Base-by-base conservation (phyloP, 2,329 filamentous ascomycete species). In the Aspergillus candidus region DNA sequence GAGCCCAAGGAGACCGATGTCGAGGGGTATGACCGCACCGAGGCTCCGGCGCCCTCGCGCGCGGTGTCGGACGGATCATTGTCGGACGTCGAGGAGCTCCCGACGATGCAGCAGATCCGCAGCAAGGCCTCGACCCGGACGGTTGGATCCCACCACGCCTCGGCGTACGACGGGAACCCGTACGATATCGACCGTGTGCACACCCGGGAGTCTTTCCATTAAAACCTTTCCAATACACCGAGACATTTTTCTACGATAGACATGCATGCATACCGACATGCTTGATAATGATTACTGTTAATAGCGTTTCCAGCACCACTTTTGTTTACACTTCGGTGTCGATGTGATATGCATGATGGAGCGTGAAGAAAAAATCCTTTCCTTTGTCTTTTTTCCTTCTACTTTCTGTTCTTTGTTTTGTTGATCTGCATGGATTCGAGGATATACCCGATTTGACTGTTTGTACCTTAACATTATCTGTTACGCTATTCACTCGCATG, bases 141-240 rank as follows among this genome's bases (percentile, higher is more conserved):
- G 7, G 46, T 47, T 18, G 53, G 39, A 17, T 59, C 53, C 12
- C 35, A 52, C 33, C 53, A 50, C 32, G 40, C 44, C n/a, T 53
- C 51, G 29, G 52, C 61, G n/a, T 72, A 72, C 36, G 68, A 72
- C 12, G 67, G 61, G 8, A 72, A 70, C 40, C 69, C 69, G 3
- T 72, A 66, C 48, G 67, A 69, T 46, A 62, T 72, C 45, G 69
- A 72, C 42, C 61, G 68, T 14, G 68, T 72, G 35, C 62, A 72
- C 50, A 71, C 69, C 3, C 59, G 53, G 29, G 61, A 70, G 18
- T 67, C 66, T 11, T 63, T 64, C 52, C 63, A 62, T 43, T 38
- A 47, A 32, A 39, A 6, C 18, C 18, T 18, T 18, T 18, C 18
- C 18, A 5, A 18, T 18, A 18, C 18, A 6, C 18, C 36, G 38